phyloP scores from a whole-genome alignment of 768 basidiomycete genomes.

The Coprinopsis marcescibilis region DNA sequence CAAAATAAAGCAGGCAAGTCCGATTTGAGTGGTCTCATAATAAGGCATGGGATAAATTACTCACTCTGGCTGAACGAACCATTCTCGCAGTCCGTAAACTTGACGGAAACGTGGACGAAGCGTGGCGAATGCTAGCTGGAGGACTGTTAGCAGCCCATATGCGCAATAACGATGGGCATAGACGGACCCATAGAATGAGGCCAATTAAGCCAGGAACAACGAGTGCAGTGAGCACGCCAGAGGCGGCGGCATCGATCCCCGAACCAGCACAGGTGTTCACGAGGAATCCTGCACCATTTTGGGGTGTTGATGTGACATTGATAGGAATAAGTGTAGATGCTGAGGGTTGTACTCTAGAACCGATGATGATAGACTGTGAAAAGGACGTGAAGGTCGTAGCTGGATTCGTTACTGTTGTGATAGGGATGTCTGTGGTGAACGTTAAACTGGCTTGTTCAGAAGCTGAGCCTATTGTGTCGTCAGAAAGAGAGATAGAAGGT shows the following conservation, averaged over 20 bases:
- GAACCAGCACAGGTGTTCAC: constrained; percentile 50
- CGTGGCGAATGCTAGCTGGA: constrained; percentile 60
- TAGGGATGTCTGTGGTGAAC: constrained; percentile 32
- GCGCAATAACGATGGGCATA: constrained; percentile 1
- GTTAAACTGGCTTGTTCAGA: no score
- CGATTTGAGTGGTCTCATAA: neutral
- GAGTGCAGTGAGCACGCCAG: constrained; percentile 55
- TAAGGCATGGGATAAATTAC: constrained; percentile 22
- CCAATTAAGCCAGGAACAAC: constrained; percentile 56
- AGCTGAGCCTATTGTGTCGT: no score
- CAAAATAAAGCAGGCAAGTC: neutral
- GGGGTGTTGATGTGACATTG: constrained; percentile 14
- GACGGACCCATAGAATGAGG: constrained; percentile 62
- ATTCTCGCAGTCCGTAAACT: constrained; percentile 67
- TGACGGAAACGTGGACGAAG: constrained; percentile 66
- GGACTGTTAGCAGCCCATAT: constrained; percentile 12
- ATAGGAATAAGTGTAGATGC: neutral
- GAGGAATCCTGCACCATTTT: constrained; percentile 18
- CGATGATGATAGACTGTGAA: constrained; percentile 24
- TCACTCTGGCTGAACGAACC: constrained; percentile 71
- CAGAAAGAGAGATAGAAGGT: neutral
- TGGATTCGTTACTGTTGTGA: constrained; percentile 34
- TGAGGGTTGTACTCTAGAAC: constrained; percentile 12
- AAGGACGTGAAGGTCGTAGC: constrained; percentile 38
- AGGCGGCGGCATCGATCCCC: constrained; percentile 56